Base-by-base conservation (phyloP, 2,329 filamentous ascomycete species). In the Talaromyces pinophilus region DNA sequence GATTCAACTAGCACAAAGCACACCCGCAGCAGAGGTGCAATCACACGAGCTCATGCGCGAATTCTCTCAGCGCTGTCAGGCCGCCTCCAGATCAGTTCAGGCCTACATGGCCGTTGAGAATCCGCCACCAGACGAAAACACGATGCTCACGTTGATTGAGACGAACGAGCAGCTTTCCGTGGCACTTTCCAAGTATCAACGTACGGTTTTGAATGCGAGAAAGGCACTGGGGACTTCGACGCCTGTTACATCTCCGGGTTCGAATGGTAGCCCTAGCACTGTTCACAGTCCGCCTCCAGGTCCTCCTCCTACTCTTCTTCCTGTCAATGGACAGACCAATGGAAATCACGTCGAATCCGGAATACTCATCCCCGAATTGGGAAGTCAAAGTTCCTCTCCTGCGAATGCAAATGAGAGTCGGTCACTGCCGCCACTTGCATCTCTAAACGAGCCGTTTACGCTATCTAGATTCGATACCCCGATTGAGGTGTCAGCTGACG, bases 61-160 rank as follows among this genome's bases (percentile, higher is more conserved):
- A 80, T 98, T 99, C 76, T 88, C 90, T 59, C 90, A 95, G 71
- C 89, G 95, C 28, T 98, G 94, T 75, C 88, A 90, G 69, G 86
- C 88, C 64, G 94, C 94, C 4, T 90, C 91, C 62, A 86, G 89
- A 63, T 92, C 90, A 74, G 88, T 98, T 71, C 93, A 97, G 74
- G 84, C 84, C 38, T 98, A 96, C 80, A 97, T 98, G 83, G 84
- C 88, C 50, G 87, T 89, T 57, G 88, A 90, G 65, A 86, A 92
- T 75, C 93, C 94, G 0, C 76, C 87, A 0, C 93, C 94, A 0
- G 95, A 98, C 77, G 94, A 97, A 73, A 90, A 97, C 71, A 98
- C 94, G 0, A 92, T 98, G 86, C 88, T 95, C 75, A 93, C 88
- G 15, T 82, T 99, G 68, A 97, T 99, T 73, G 93, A 97, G 78